Evolutionary conservation across 768 basidiomycete genomes (phyloP).

Genomic region (Baorangia bicolor): DNA sequence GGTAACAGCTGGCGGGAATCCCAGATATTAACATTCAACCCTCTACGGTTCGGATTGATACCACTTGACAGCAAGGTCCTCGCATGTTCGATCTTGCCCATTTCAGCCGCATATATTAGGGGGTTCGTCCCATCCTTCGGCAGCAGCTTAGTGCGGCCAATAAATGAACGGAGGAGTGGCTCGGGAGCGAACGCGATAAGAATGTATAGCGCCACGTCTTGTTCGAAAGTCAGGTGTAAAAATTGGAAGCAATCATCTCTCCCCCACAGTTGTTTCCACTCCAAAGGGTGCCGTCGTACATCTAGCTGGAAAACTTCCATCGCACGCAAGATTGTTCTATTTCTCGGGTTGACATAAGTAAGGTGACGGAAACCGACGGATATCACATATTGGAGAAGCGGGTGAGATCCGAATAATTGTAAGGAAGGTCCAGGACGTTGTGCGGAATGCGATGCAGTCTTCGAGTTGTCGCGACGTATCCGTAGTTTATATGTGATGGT

Average conservation of each 20-base stretch:
- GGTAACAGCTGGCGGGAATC: not conserved
- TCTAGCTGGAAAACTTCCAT: not conserved
- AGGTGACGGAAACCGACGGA: not conserved
- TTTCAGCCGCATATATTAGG: constrained; percentile 7
- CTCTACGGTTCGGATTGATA: not conserved
- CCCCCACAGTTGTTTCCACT: not conserved
- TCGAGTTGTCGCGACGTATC: not conserved
- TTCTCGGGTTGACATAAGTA: not conserved
- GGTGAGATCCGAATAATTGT: not conserved
- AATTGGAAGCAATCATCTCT: not conserved
- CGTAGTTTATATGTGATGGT: not conserved
- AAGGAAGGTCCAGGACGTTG: not conserved
- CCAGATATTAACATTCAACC: not conserved
- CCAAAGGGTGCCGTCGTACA: not conserved
- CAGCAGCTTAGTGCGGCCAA: not conserved
- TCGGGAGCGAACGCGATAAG: not conserved
- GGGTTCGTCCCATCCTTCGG: constrained; percentile 4
- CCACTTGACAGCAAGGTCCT: not conserved
- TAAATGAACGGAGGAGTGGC: not conserved
- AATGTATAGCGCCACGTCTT: not conserved
- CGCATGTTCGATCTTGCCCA: constrained; percentile 4
- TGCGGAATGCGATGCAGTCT: too few species aligned
- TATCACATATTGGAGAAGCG: not conserved
- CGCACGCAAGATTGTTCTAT: not conserved
- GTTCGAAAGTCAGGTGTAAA: not conserved